These are phyloP conservation scores for Schizonepeta tenuifolia DNA, from an alignment of 257 asterid genomes.

Conservation along the genomic window DNA sequence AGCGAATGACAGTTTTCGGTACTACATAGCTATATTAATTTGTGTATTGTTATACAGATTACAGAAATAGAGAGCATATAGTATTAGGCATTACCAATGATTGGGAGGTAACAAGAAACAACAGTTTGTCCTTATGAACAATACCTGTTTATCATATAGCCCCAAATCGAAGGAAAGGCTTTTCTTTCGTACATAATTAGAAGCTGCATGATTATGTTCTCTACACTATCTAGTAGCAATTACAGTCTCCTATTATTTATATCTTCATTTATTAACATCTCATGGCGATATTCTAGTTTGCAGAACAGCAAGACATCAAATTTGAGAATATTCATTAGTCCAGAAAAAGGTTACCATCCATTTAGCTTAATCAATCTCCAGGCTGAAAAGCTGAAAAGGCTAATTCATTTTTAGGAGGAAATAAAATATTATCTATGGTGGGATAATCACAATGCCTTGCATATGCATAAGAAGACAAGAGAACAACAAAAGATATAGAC, in stretches of 20 bases:
- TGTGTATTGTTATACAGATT: conserved; percentile 13
- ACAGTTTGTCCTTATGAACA: neutral
- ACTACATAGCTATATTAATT: neutral
- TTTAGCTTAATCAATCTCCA: conserved; percentile 17
- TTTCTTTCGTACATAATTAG: neutral
- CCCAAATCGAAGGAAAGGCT: conserved; percentile 23
- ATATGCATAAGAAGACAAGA: conserved; percentile 14
- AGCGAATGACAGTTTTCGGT: neutral
- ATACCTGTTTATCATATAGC: neutral
- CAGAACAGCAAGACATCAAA: conserved; percentile 21
- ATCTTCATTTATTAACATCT: conserved; percentile 14
- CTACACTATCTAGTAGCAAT: neutral
- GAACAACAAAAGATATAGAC: neutral
- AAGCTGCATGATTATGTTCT: conserved; percentile 3
- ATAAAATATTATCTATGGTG: neutral
- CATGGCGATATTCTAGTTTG: conserved; percentile 8
- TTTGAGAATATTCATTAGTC: neutral
- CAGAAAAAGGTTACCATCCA: neutral
- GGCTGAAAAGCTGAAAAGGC: conserved; percentile 29
- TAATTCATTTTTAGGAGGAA: conserved; percentile 3
- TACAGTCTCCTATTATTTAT: conserved; percentile 13
- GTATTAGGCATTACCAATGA: neutral
- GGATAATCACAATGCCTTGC: neutral
- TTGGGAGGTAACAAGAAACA: conserved; percentile 6
- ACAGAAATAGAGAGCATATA: conserved; percentile 2